These are phyloP conservation scores for Phytopythium mirpurense DNA, from an alignment of 352 stramenopile species.

Conservation along the genomic window DNA sequence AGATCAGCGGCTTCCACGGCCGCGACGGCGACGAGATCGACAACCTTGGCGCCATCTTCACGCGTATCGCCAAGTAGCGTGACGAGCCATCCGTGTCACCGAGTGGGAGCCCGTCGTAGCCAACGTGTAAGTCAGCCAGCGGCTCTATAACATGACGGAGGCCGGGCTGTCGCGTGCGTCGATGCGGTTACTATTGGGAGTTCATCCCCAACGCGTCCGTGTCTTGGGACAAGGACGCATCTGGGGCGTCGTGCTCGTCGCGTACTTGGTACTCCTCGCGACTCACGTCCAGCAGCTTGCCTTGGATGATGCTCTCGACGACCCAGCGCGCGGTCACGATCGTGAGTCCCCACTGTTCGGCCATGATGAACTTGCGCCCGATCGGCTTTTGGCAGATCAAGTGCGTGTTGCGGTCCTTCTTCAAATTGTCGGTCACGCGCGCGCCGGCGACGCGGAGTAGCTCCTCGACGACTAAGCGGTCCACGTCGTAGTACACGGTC, in stretches of 20 bases:
- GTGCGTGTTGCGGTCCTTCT: slow-evolving; percentile 48
- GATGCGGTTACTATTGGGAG: background rate
- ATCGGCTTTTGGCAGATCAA: slow-evolving; percentile 47
- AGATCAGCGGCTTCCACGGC: slow-evolving; percentile 47
- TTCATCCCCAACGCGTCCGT: background rate
- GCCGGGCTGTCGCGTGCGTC: too few relatives aligned
- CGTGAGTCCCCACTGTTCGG: slow-evolving; percentile 37
- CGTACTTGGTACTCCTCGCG: slow-evolving; percentile 18
- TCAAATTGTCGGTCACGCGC: slow-evolving; percentile 41
- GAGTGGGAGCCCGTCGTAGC: too few relatives aligned
- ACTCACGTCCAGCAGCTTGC: slow-evolving; percentile 31
- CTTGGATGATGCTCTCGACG: slow-evolving; percentile 51
- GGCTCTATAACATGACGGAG: too few relatives aligned
- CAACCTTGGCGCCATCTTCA: slow-evolving; percentile 39
- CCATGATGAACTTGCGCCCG: slow-evolving; percentile 63
- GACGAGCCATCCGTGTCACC: too few relatives aligned
- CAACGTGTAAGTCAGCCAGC: too few relatives aligned
- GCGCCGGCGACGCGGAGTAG: slow-evolving; percentile 53
- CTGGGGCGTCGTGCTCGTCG: slow-evolving; percentile 1
- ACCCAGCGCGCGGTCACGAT: slow-evolving; percentile 66
- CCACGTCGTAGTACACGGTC: slow-evolving; percentile 58
- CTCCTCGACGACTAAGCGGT: slow-evolving; percentile 55
- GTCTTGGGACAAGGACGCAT: background rate
- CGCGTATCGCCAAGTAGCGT: slow-evolving; percentile 21
- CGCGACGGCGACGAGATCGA: slow-evolving; percentile 34